Conservation (phyloP, 2,329 filamentous ascomycete genomes). For the Talaromyces sp. region DNA sequence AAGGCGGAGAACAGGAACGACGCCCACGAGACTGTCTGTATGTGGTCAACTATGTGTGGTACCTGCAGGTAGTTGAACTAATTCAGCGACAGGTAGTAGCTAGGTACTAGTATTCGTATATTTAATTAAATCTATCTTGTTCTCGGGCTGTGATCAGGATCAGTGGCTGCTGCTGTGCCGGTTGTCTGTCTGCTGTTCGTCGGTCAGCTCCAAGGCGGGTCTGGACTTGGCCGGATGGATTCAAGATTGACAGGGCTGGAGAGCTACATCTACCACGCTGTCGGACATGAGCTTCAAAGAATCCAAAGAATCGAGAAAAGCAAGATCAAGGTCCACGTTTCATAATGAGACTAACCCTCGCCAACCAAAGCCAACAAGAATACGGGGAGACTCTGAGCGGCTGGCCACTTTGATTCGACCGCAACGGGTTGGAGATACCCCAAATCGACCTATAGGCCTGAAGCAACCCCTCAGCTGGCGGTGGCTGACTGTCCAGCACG, state of each 20-base stretch:
- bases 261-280: background rate
- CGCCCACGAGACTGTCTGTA: background rate
- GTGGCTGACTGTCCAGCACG: conserved; percentile 9
- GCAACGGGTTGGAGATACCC: conserved; percentile 11
- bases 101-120: background rate
- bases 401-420: background rate
- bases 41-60: background rate
- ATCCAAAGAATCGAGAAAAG: background rate
- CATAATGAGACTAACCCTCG: background rate
- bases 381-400: background rate
- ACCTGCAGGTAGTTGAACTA: conserved; percentile 1
- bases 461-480: conserved; percentile 9
- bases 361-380: background rate
- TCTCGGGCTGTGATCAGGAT: background rate
- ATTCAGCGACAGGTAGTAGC: background rate
- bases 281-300: background rate
- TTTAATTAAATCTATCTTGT: background rate
- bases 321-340: background rate
- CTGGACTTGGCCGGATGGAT: background rate
- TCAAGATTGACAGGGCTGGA: conserved; percentile 3
- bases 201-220: background rate
- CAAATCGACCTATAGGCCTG: background rate
- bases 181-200: no score
- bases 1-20: background rate
- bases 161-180: background rate